Percentiles rank a stretch among this genome's conserved stretches.
These are phyloP conservation scores for Xerocomellus dryophilus DNA, from an alignment of 768 basidiomycete genomes.

Conservation along the genomic window DNA sequence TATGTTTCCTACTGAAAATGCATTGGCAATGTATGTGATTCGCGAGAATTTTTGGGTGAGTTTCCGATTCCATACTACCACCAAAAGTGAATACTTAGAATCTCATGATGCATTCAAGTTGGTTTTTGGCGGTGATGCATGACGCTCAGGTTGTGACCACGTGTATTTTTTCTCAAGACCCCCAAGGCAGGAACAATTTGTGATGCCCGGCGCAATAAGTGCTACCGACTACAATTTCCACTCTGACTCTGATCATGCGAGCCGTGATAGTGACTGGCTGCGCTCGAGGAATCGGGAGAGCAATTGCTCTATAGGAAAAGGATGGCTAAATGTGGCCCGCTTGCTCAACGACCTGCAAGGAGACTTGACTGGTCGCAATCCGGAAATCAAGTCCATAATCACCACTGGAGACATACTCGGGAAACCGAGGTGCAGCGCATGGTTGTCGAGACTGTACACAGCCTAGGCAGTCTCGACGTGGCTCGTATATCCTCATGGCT, in stretches of 20 bases:
- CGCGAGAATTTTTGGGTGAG: too few relatives aligned
- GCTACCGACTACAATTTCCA: neutral
- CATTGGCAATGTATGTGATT: too few relatives aligned
- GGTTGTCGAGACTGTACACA: neutral
- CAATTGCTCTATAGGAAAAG: neutral
- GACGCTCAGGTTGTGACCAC: too few relatives aligned
- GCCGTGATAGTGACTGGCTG: neutral
- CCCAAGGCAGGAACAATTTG: neutral
- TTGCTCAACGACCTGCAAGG: neutral
- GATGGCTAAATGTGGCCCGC: neutral
- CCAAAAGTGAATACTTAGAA: too few relatives aligned
- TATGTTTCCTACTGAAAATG: too few relatives aligned
- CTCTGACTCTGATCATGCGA: neutral
- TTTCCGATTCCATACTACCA: too few relatives aligned
- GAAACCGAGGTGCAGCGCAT: conserved; percentile 1
- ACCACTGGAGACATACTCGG: neutral
- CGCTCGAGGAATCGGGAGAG: conserved; percentile 1
- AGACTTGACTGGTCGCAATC: neutral
- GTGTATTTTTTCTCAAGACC: neutral
- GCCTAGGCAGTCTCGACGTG: neutral
- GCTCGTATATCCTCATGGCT: neutral
- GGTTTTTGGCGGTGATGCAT: too few relatives aligned
- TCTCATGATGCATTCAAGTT: too few relatives aligned
- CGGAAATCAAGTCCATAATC: neutral
- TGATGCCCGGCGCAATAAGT: neutral